Evolutionary conservation across 768 basidiomycete species (phyloP).

Genomic region (Termitomyces bulborhizus): DNA sequence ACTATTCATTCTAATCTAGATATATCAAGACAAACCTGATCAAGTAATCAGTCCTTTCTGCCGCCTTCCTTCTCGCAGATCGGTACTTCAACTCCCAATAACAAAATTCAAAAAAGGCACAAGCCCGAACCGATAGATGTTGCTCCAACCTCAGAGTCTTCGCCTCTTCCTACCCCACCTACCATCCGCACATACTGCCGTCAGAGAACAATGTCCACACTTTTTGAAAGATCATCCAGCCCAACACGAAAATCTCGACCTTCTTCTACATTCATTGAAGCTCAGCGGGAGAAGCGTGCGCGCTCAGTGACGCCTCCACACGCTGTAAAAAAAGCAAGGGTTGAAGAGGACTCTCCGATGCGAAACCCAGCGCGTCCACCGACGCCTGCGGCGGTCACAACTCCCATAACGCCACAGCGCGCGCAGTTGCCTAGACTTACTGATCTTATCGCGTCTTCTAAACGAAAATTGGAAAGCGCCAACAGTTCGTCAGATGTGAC

Average conservation of each 20-base stretch:
- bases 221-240: slow-evolving; percentile 10
- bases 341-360: neutral
- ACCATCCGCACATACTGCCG: slow-evolving; percentile 17
- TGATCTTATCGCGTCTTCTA: slow-evolving; percentile 38
- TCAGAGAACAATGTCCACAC: slow-evolving; percentile 7
- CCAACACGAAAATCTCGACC: slow-evolving; percentile 1
- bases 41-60: slow-evolving; percentile 28
- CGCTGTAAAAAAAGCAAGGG: slow-evolving; percentile 14
- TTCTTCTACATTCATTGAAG: neutral
- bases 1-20: neutral
- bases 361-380: slow-evolving; percentile 13
- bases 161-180: slow-evolving; percentile 19
- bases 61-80: slow-evolving; percentile 53
- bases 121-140: slow-evolving; percentile 39
- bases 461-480: slow-evolving; percentile 4
- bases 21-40: neutral
- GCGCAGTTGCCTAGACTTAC: slow-evolving; percentile 30
- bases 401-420: slow-evolving; percentile 19
- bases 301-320: slow-evolving; percentile 12
- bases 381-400: slow-evolving; percentile 15
- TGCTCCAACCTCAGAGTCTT: slow-evolving; percentile 20
- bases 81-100: slow-evolving; percentile 46
- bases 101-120: slow-evolving; percentile 17
- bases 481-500: neutral
- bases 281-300: slow-evolving; percentile 10